Conservation (phyloP, 2,329 filamentous ascomycete genomes). For the Colletotrichum spinosum region DNA sequence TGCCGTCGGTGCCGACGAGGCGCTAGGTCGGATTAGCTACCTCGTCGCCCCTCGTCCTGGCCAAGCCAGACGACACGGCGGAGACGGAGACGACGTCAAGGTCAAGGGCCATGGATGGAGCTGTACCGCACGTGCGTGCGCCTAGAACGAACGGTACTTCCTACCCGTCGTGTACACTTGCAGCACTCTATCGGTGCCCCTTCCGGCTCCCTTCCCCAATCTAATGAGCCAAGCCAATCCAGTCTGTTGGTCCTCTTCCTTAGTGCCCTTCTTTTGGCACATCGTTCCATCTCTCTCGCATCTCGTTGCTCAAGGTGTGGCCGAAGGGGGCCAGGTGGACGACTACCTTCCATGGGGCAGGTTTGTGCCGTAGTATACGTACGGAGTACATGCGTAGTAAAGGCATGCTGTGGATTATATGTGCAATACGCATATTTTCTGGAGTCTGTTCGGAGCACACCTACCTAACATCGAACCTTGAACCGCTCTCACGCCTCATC, state of each 20-base stretch:
- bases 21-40: constrained; percentile 30
- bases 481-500: constrained; percentile 33
- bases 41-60: constrained; percentile 19
- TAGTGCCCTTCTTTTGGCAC: constrained; percentile 37
- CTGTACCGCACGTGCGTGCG: constrained; percentile 38
- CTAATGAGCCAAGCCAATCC: constrained; percentile 40
- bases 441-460: constrained; percentile 4
- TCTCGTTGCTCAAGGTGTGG: constrained; percentile 37
- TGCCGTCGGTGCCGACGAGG: constrained; percentile 36
- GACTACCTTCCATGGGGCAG: constrained; percentile 18
- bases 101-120: constrained; percentile 28
- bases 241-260: constrained; percentile 38
- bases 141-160: constrained; percentile 40
- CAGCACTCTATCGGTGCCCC: constrained; percentile 40
- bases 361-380: constrained; percentile 7
- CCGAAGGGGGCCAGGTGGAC: constrained; percentile 23
- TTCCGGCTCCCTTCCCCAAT: constrained; percentile 39
- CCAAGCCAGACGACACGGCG: constrained; percentile 29
- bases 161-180: constrained; percentile 35
- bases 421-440: not conserved
- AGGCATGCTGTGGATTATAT: not conserved
- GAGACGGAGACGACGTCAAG: constrained; percentile 12
- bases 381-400: constrained; percentile 9
- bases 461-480: constrained; percentile 14
- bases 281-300: constrained; percentile 39